Percentiles rank a stretch among this genome's conserved stretches.
These are phyloP conservation scores for Podosphaera fusca DNA, from an alignment of 2,329 filamentous ascomycete genomes.

Conservation along the genomic window DNA sequence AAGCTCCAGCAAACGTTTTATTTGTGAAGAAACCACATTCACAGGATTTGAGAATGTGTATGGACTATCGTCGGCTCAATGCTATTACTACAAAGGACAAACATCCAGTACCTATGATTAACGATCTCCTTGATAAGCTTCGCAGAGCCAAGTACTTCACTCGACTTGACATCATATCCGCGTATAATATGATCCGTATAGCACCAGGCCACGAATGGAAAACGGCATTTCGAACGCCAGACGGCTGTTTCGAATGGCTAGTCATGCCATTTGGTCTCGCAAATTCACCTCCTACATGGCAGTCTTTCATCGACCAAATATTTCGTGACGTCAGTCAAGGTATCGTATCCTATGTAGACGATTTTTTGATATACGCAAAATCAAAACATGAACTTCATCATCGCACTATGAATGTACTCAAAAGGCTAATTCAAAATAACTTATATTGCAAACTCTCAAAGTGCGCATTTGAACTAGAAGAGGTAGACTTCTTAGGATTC, in stretches of 20 bases:
- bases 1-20: neutral
- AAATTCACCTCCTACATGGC: neutral
- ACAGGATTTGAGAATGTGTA: neutral
- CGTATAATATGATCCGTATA: neutral
- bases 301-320: too few relatives aligned
- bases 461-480: neutral
- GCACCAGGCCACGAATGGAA: neutral
- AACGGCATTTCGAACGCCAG: neutral
- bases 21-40: neutral
- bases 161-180: neutral
- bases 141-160: neutral
- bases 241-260: neutral
- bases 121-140: neutral
- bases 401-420: neutral
- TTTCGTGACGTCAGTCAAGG: neutral
- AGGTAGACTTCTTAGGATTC: neutral
- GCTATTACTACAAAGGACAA: neutral
- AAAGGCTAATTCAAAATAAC: neutral
- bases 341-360: neutral
- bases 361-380: neutral
- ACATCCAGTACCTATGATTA: constrained; percentile 1
- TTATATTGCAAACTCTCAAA: constrained; percentile 1
- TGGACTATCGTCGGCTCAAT: neutral
- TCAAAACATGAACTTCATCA: neutral
- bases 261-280: neutral